Percentiles rank a stretch among this genome's conserved stretches.
Conservation (phyloP, 345 rosid species). For the Eucalyptus lansdowneana region DNA sequence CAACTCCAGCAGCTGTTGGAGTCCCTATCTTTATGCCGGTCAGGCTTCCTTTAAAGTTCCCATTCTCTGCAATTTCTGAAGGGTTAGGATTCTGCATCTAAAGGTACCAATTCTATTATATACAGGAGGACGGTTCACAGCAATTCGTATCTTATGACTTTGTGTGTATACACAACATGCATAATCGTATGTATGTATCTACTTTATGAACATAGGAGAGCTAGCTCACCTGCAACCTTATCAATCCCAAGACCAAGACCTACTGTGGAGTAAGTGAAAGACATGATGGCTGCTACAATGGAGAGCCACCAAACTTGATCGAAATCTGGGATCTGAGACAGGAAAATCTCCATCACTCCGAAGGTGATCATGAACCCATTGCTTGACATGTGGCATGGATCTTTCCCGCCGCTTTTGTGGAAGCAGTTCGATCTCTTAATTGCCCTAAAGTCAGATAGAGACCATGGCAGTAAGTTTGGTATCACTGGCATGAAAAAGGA, state of each 20-base stretch:
- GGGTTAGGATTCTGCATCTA: neutral
- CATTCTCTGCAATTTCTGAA: conserved; percentile 15
- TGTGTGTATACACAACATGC: neutral
- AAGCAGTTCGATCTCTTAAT: conserved; percentile 77
- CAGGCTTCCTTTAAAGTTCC: conserved; percentile 37
- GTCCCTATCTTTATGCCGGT: conserved; percentile 45
- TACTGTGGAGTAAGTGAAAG: conserved; percentile 61
- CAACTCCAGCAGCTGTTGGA: conserved; percentile 23
- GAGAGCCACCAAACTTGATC: conserved; percentile 88
- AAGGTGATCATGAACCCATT: conserved; percentile 69
- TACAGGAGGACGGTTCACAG: neutral
- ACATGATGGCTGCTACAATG: conserved; percentile 71
- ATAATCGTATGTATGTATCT: neutral
- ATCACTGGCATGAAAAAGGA: neutral
- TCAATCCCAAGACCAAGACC: conserved; percentile 73
- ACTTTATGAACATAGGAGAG: neutral
- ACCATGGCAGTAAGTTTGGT: neutral
- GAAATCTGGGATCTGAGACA: conserved; percentile 80
- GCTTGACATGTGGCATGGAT: conserved; percentile 72
- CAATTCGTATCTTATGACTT: neutral
- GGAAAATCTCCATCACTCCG: conserved; percentile 51
- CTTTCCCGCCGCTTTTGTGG: conserved; percentile 46
- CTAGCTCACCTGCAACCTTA: conserved; percentile 35
- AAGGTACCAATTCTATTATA: neutral
- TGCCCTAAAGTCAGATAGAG: conserved; percentile 30